phyloP scores from a whole-genome alignment of 371 early-diverging fungal genomes.

The Dichotomocladium elegans region DNA sequence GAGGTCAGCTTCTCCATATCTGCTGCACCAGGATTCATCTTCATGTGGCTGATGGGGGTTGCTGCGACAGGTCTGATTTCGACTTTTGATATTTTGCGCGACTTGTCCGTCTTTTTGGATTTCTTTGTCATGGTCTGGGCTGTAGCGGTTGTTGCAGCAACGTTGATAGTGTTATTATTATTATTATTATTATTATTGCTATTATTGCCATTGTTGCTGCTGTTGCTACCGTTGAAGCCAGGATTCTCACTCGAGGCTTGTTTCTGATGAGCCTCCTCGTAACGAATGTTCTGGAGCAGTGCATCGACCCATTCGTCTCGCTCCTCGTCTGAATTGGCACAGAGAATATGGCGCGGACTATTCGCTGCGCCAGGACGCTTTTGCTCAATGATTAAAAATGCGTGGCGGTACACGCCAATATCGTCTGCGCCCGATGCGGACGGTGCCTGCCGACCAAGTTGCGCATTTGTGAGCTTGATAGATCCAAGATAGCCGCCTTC shows the following conservation, averaged over 20 bases:
- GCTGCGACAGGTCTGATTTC: conserved; percentile 25
- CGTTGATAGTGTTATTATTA: not conserved
- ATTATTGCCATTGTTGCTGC: not conserved
- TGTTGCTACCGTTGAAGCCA: conserved; percentile 12
- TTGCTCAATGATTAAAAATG: conserved; percentile 75
- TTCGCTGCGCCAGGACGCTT: conserved; percentile 54
- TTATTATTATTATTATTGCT: not conserved
- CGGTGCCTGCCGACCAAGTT: conserved; percentile 42
- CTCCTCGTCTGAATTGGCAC: conserved; percentile 85
- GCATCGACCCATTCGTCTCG: conserved; percentile 87
- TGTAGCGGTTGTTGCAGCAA: not conserved
- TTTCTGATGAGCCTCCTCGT: conserved; percentile 11
- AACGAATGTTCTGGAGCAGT: conserved; percentile 45
- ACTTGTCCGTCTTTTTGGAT: conserved; percentile 1
- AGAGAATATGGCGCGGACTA: conserved; percentile 73
- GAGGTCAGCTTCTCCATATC: conserved; percentile 6
- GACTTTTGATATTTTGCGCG: conserved; percentile 37
- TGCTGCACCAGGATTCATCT: not conserved
- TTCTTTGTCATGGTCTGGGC: not conserved
- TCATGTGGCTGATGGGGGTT: conserved; percentile 10
- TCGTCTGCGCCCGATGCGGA: conserved; percentile 26
- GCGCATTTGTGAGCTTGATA: conserved; percentile 46
- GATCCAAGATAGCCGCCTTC: conserved; percentile 56
- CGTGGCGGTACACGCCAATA: conserved; percentile 70
- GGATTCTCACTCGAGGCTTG: too few relatives aligned